Base-by-base conservation (phyloP, 2,329 filamentous ascomycete genomes). In the Colletotrichum australisinense region DNA sequence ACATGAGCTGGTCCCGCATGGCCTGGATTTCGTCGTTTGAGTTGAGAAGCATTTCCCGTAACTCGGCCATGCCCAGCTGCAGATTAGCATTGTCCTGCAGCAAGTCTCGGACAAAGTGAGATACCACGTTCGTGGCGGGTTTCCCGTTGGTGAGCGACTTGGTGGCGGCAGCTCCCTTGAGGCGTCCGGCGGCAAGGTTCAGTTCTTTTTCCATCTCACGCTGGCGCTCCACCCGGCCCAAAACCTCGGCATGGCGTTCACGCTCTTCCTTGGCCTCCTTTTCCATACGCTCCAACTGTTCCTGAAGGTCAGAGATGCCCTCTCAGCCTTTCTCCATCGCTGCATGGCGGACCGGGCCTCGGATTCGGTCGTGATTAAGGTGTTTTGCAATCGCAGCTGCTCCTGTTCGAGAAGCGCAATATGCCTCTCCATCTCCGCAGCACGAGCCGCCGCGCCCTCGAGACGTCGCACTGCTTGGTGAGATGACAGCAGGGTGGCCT, bases 21-120 rank as follows among this genome's bases (percentile, higher is more conserved):
- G 89, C 90, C 80, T 98, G 95, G 3, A 98, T 97, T 83, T 99
- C 96, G 78, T 98, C 94, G 79, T 98, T 97, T 3, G 96, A 98
- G 80, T 91, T 95, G 78, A 95, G 89, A 26, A 99, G 88, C 91
- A 99, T 92, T 80, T 98, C 95, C 22, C 95, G 90, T 60, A 99
- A 85, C 84, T 99, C 97, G 65, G 95, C 91, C 73, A 98, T 97
- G 19, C 95, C 95, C 75, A 97, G 89, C 81, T 99, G 97, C 57
- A 99, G 86, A 77, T 95, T 98, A 11, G 95, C 95, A 79, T 99
- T 99, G 81, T 99, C 97, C 78, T 97, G 93, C 22, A 99, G 86
- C 69, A 99, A 94, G 81, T 98, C 97, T 77, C 95, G 95, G 69
- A 99, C 97, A 78, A 99, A 98, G 79, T 97, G 94, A 24, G 94